Evolutionary conservation across 2,329 filamentous ascomycete genomes (phyloP).

Genomic region (Colletotrichum truncatum): DNA sequence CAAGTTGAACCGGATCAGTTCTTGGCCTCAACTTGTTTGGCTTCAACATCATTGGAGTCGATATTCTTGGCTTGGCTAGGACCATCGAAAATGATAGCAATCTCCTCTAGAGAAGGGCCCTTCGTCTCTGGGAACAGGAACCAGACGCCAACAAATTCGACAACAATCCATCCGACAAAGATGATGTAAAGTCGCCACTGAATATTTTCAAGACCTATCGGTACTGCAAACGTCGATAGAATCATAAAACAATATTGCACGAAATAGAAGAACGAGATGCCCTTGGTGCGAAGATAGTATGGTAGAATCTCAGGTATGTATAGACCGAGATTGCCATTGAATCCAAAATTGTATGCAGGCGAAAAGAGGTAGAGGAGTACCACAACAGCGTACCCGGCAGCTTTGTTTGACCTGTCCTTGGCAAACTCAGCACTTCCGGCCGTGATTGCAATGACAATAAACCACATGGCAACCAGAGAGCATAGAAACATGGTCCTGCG

Average conservation of each 20-base stretch:
- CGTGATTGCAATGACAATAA: too few species aligned
- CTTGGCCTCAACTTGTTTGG: too few species aligned
- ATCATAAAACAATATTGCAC: background rate
- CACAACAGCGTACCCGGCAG: constrained; percentile 37
- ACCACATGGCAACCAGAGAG: too few species aligned
- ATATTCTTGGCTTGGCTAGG: too few species aligned
- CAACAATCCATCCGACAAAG: constrained; percentile 38
- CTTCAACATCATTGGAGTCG: too few species aligned
- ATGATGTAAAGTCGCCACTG: constrained; percentile 44
- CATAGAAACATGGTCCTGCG: too few species aligned
- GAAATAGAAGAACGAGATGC: background rate
- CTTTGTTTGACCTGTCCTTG: constrained; percentile 26
- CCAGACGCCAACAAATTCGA: constrained; percentile 40
- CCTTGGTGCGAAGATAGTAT: constrained; percentile 36
- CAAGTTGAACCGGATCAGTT: too few species aligned
- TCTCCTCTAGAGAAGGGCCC: constrained; percentile 30
- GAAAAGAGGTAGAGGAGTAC: constrained; percentile 44
- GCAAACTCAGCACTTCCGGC: too few species aligned
- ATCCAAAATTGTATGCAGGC: constrained; percentile 31
- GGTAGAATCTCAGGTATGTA: constrained; percentile 46
- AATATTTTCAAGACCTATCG: constrained; percentile 41
- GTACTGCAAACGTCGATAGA: constrained; percentile 45
- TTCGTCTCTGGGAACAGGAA: constrained; percentile 37
- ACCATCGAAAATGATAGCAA: constrained; percentile 29
- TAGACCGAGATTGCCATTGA: constrained; percentile 28